Evolutionary conservation across 345 rosid species (phyloP), one percentile per base, ranked within the genome.

Genomic region (Lumnitzera racemosa): DNA sequence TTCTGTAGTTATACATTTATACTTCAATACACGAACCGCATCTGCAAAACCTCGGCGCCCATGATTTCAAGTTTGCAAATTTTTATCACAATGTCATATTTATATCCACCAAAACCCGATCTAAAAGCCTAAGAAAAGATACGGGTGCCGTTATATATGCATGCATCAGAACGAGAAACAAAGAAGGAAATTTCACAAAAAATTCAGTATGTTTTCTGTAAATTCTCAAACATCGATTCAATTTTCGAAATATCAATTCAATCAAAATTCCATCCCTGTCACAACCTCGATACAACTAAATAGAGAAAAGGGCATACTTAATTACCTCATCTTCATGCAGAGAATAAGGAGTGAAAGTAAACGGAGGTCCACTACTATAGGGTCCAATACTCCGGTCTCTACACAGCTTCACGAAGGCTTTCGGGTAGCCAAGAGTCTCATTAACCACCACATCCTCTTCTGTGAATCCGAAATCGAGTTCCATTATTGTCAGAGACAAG

Each of bases 351-450:
- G 65, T 69, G 84, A 83, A 94, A 7, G 85, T 69, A 66, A 82
- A 82, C 51, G 97, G 97, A 72, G 97, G 99, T 46, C 95, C 96
- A 11, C 64, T 64, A 63, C 36, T 65, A 63, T 69, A 86, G 6
- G 77, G 73, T 4, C 68, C 74, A 24, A 31, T 61, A 11, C 70
- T 62, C 0, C 72, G 69, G 62, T 79, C 88, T 52, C 84, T 72
- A 71, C 90, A 88, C 57, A 88, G 75, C 73, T 74, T 86, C 0
- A 88, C 88, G 50, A 80, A 90, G 43, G 96, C 94, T 73, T 69
- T 74, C 7, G 99, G 97, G 74, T 77, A 90, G 5, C 97, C 97
- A 3, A 83, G 78, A 57, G 85, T 76, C 61, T 81, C 84, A 5
- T 86, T 90, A 24, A 88, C 75, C 10, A 25, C 76, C 70, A 82